Evolutionary conservation across 306 rosid species (phyloP).

Genomic region (Acmispon strigosus): DNA sequence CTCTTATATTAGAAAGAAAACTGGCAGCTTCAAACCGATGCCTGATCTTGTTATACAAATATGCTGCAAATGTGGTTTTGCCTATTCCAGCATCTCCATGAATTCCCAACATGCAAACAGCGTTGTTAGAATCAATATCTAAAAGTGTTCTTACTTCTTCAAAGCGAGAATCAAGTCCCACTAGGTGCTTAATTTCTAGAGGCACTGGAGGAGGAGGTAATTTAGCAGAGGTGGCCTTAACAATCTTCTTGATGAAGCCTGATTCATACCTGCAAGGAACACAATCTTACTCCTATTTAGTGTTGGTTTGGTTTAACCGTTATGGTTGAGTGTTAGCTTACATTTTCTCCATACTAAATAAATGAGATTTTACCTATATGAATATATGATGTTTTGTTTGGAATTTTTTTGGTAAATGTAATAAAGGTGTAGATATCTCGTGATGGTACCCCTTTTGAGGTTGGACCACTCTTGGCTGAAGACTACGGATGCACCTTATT

Average conservation of each 20-base stretch:
- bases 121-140: not conserved
- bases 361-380: too few species aligned
- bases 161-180: not conserved
- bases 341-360: too few species aligned
- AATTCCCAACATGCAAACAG: not conserved
- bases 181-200: not conserved
- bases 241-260: not conserved
- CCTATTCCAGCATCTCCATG: conserved; percentile 20
- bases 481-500: too few species aligned
- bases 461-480: too few species aligned
- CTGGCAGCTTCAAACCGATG: conserved; percentile 1
- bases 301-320: too few species aligned
- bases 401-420: too few species aligned
- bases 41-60: not conserved
- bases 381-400: too few species aligned
- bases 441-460: too few species aligned
- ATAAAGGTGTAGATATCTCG: too few species aligned
- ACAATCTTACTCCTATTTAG: not conserved
- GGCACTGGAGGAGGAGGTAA: not conserved
- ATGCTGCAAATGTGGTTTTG: conserved; percentile 16
- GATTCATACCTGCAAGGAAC: not conserved
- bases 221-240: not conserved
- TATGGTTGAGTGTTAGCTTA: too few species aligned
- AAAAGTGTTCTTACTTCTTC: not conserved
- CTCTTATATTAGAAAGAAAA: not conserved